A percentile compares a stretch with the other conserved stretches of the same genome.
Conservation (phyloP, 2,329 filamentous ascomycete species). For the Calonectria montana region DNA sequence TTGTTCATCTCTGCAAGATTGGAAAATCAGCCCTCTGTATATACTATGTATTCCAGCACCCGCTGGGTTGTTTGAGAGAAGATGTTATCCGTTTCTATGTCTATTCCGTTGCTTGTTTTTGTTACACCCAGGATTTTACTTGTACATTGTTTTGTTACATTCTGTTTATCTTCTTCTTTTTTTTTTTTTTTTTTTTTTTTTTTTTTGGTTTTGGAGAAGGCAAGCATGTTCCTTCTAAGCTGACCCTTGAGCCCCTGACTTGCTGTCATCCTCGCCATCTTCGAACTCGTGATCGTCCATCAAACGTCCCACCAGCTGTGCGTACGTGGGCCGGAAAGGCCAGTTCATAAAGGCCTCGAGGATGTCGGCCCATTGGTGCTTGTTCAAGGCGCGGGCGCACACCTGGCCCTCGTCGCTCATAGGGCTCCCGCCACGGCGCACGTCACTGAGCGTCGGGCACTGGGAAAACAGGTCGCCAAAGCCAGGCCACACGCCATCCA, state of each 20-base stretch:
- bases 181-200: background rate
- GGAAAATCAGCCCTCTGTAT: background rate
- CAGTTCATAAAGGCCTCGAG: conserved; percentile 71
- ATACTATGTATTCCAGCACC: background rate
- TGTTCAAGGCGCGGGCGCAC: conserved; percentile 60
- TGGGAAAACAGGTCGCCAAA: conserved; percentile 63
- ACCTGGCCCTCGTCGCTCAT: conserved; percentile 54
- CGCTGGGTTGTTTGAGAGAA: background rate
- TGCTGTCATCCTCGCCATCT: conserved; percentile 41
- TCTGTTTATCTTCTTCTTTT: background rate
- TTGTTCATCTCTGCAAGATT: background rate
- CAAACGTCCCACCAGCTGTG: conserved; percentile 59
- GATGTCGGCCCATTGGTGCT: conserved; percentile 67
- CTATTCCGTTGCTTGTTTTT: background rate
- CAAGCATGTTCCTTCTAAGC: background rate
- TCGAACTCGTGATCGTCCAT: conserved; percentile 43
- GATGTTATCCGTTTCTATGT: background rate
- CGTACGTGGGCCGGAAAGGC: conserved; percentile 69
- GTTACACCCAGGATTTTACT: background rate
- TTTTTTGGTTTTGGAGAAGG: background rate
- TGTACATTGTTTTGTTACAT: background rate
- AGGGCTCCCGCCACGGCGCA: conserved; percentile 57
- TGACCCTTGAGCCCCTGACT: conserved; percentile 30
- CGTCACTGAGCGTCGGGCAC: conserved; percentile 63
- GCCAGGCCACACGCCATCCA: conserved; percentile 69